Base-by-base conservation (phyloP, 2,329 filamentous ascomycete genomes). In the Xylaria sp. region DNA sequence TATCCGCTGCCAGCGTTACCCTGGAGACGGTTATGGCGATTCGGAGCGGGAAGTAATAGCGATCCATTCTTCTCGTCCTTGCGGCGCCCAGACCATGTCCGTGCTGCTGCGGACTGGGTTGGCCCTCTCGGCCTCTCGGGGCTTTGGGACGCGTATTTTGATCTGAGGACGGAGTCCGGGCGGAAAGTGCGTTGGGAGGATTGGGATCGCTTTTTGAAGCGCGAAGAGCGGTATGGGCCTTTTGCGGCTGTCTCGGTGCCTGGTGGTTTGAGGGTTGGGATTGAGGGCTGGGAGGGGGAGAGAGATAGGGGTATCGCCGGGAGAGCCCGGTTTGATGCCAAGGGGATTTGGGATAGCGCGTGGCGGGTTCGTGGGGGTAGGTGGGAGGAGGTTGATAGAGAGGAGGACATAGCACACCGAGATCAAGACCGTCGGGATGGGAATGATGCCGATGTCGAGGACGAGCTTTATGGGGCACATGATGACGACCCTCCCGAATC, bases 1-100 rank as follows among this genome's bases (percentile, higher is more conserved):
- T 78, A 80, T 7, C 76, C 78, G 2, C 76, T 88, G 23, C 79
- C 81, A 4, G 79, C 84, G 23, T 81, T 86, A 25, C 71, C 72
- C 13, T 73, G 67, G 20, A 55, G 60, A 13, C 73, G 71, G 25
- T 56, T 48, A 10, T 43, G 56, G 39, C n/a, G 9, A 46, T 39
- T 9, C 20, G 41, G 18, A n/a, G 18, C n/a, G 15, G 15, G 5
- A 2, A 15, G 15, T 5, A 15, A 46, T 18, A 13, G 15, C 5
- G 3, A 46, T 12, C 36, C 5, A 13, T 18, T n/a, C 13, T 4
- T 18, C 36, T 7, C 15, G 20, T 3, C 20, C 12, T 7, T 3
- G 68, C 33, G 71, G 81, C 2, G 80, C 85, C 74, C 82, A 83
- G 1, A n/a, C n/a, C n/a, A n/a, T n/a, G n/a, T n/a, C n/a, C n/a